Base-by-base conservation (phyloP, 176 grass and related monocot species). In the Triticum turgidum region DNA sequence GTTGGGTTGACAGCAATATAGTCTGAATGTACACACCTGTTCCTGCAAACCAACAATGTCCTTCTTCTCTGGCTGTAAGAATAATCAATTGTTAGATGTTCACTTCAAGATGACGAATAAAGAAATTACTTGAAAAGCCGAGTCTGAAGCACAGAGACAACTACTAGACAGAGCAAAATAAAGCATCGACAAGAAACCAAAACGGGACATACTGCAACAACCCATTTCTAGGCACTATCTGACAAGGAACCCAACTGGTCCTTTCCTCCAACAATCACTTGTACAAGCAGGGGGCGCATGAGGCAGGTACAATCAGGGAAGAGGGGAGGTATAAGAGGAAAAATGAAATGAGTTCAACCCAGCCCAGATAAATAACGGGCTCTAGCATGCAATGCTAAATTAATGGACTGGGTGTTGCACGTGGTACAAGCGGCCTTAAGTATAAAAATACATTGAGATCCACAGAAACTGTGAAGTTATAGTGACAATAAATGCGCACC, bases 51-150 rank as follows among this genome's bases (percentile, higher is more conserved):
- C 88, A 81, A 95, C 89, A 5, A 90, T 83, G 74, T 95, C 91
- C 80, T 81, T 98, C 87, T 95, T 98, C 89, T 93, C 95, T 76
- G 93, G 91, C 95, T 97, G 84, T 51, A 91, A 68, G 5, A 73
- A 82, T n/a, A 25, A 78, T 69, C 65, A 58, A 35, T 91, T n/a
- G 11, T 90, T 82, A 89, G 56, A 42, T 49, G 80, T 41, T 47
- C 65, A 56, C 15, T 52, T 59, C 63, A 34, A n/a, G 27, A 68
- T 68, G 59, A 33, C 41, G 32, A 84, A 27, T 80, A 32, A 34
- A 22, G n/a, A 25, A 61, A 79, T 14, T 17, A 79, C 52, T 64
- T 29, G 10, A 78, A 33, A 49, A 12, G 4, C 69, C 58, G 15
- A 74, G 4, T 68, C 47, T 58, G 32, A 76, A 59, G 51, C 7